Percentiles rank a stretch among this genome's conserved stretches.
Conservation (phyloP, 164 flowering plant genomes). For the Annona squamosa region DNA sequence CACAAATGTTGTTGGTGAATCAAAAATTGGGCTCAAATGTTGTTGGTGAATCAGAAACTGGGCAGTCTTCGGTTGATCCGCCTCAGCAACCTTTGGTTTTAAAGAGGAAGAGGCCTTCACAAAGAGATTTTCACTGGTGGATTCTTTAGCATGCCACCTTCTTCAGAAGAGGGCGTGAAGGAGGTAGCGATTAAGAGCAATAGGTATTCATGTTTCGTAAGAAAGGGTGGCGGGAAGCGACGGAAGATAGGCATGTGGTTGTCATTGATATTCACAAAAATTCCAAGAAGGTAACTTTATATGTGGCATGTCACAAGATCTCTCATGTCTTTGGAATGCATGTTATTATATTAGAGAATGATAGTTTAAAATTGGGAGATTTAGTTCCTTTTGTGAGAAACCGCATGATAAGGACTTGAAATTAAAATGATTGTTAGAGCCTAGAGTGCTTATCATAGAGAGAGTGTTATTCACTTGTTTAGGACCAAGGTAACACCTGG, state of each 20-base stretch:
- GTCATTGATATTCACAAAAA: slow-evolving; percentile 44
- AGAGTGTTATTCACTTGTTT: too few relatives aligned
- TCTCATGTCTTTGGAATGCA: too few relatives aligned
- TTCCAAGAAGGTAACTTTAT: slow-evolving; percentile 47
- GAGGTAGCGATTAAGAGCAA: slow-evolving; percentile 47
- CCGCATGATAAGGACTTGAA: too few relatives aligned
- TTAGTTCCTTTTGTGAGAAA: too few relatives aligned
- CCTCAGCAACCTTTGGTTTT: slow-evolving; percentile 10
- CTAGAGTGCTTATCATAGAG: too few relatives aligned
- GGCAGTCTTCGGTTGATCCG: neutral
- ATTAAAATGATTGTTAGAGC: too few relatives aligned
- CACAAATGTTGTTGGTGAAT: slow-evolving; percentile 1
- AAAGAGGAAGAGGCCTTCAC: slow-evolving; percentile 74
- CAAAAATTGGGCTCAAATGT: too few relatives aligned
- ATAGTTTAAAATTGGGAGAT: too few relatives aligned
- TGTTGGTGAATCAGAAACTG: too few relatives aligned
- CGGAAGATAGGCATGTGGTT: slow-evolving; percentile 82
- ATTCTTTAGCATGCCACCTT: slow-evolving; percentile 19
- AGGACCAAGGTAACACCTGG: too few relatives aligned
- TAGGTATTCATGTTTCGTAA: slow-evolving; percentile 69
- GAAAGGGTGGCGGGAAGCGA: slow-evolving; percentile 66
- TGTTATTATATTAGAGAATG: too few relatives aligned
- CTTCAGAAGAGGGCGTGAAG: neutral
- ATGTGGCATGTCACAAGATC: too few relatives aligned
- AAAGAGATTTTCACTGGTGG: slow-evolving; percentile 50